These are phyloP conservation scores for Cercophora scortea DNA, from an alignment of 495 filamentous ascomycete genomes.

Conservation along the genomic window DNA sequence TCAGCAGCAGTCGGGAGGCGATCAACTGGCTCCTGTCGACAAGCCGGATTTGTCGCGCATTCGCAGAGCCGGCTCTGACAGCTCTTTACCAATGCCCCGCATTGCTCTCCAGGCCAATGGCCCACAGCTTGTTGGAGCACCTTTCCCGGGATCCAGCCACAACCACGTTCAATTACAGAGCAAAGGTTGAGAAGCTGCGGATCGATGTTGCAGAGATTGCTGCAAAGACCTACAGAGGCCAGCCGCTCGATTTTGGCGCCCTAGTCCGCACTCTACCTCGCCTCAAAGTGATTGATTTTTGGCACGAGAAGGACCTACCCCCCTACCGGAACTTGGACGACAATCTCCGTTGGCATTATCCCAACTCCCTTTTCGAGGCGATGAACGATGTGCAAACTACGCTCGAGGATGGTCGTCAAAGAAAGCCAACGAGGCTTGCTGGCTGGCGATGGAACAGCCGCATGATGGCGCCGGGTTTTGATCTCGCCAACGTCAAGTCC, in stretches of 20 bases:
- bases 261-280: constrained; percentile 37
- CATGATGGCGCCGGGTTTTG: constrained; percentile 42
- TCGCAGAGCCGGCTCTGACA: constrained; percentile 67
- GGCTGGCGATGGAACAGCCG: constrained; percentile 76
- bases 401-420: neutral
- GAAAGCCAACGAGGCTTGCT: constrained; percentile 35
- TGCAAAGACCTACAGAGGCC: constrained; percentile 21
- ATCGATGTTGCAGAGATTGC: constrained; percentile 48
- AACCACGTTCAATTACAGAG: constrained; percentile 45
- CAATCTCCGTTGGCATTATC: constrained; percentile 55
- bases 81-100: constrained; percentile 66
- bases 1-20: constrained; percentile 46
- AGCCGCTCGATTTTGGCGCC: constrained; percentile 31
- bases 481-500: constrained; percentile 31
- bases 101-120: constrained; percentile 40
- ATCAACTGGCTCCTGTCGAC: constrained; percentile 54
- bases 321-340: constrained; percentile 44
- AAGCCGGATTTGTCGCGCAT: constrained; percentile 54
- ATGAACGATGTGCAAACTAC: constrained; percentile 21
- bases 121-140: constrained; percentile 26
- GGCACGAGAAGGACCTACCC: constrained; percentile 44
- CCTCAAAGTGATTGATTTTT: constrained; percentile 48
- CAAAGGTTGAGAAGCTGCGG: constrained; percentile 61
- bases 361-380: constrained; percentile 48
- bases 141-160: constrained; percentile 31